Conservation (phyloP, 2,329 filamentous ascomycete genomes). For the Arthrobotrys musiformis region DNA sequence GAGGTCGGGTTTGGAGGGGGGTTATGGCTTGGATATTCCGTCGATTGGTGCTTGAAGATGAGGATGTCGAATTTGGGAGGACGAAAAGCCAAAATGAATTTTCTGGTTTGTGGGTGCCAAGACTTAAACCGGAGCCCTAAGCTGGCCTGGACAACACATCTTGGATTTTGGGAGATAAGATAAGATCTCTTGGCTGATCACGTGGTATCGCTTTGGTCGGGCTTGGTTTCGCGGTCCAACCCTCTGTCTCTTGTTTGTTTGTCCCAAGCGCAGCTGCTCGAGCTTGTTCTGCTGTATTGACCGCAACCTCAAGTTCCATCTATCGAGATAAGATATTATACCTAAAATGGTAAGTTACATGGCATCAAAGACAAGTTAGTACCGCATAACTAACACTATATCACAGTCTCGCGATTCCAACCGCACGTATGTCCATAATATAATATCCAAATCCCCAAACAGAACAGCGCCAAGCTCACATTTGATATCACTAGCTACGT, state of each 20-base stretch:
- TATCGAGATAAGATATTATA: background rate
- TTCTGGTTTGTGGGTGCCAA: constrained; percentile 56
- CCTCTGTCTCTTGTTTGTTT: no score
- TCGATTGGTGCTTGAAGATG: constrained; percentile 46
- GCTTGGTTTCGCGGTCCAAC: background rate
- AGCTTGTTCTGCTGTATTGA: no score
- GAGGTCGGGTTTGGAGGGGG: constrained; percentile 33
- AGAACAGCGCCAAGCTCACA: background rate
- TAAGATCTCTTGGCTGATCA: constrained; percentile 10
- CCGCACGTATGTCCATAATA: constrained; percentile 37
- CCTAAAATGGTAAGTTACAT: constrained; percentile 32
- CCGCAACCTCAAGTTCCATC: background rate
- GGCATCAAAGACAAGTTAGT: background rate
- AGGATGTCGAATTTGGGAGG: constrained; percentile 35
- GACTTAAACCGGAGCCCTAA: constrained; percentile 52
- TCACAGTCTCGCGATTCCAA: constrained; percentile 52
- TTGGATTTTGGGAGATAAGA: constrained; percentile 14
- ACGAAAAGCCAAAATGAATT: constrained; percentile 41
- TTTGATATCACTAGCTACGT: constrained; percentile 36
- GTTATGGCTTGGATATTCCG: constrained; percentile 28
- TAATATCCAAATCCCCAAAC: background rate
- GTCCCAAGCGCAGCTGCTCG: no score
- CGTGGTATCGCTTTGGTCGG: constrained; percentile 37
- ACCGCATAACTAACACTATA: background rate
- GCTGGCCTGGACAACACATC: constrained; percentile 14